phyloP scores from a whole-genome alignment of 768 basidiomycete species.

The Astraeus odoratus region DNA sequence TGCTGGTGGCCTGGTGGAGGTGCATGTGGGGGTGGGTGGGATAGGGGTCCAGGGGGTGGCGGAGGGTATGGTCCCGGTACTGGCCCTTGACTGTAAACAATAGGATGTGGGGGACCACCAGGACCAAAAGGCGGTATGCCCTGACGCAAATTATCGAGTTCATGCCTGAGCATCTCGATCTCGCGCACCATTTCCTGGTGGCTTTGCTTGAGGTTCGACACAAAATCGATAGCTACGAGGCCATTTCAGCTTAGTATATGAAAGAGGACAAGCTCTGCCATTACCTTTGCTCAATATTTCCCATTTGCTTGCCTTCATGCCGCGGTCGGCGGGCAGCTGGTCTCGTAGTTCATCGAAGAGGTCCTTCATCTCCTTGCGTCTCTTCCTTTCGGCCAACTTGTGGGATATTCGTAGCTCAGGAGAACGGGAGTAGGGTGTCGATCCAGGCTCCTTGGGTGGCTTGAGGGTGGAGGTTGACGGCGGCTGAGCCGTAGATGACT shows the following conservation, averaged over 20 bases:
- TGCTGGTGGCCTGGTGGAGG: slow-evolving; percentile 30
- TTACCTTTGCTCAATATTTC: slow-evolving; percentile 95
- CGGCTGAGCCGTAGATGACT: slow-evolving; percentile 32
- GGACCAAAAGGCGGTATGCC: slow-evolving; percentile 49
- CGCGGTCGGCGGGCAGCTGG: slow-evolving; percentile 84
- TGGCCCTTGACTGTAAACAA: slow-evolving; percentile 47
- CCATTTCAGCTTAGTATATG: slow-evolving; percentile 2
- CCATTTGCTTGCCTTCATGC: slow-evolving; percentile 98
- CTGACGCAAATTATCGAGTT: slow-evolving; percentile 57
- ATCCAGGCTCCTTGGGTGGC: slow-evolving; percentile 38
- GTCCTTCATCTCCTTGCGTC: slow-evolving; percentile 99
- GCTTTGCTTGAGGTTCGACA: slow-evolving; percentile 66
- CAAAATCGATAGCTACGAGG: slow-evolving; percentile 77
- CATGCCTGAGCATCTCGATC: slow-evolving; percentile 71
- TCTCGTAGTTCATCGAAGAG: slow-evolving; percentile 95
- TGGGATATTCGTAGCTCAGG: slow-evolving; percentile 94
- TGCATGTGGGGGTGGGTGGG: slow-evolving; percentile 31
- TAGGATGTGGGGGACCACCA: slow-evolving; percentile 39
- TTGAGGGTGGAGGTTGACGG: slow-evolving; percentile 30
- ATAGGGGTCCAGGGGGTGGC: slow-evolving; percentile 38
- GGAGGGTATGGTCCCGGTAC: slow-evolving; percentile 40
- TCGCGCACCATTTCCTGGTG: slow-evolving; percentile 76
- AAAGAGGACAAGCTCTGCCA: neutral
- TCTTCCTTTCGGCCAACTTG: slow-evolving; percentile 94
- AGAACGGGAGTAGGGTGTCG: slow-evolving; percentile 89